These are phyloP conservation scores for Cryomyces antarcticus DNA, from an alignment of 495 filamentous ascomycete species.

Conservation along the genomic window DNA sequence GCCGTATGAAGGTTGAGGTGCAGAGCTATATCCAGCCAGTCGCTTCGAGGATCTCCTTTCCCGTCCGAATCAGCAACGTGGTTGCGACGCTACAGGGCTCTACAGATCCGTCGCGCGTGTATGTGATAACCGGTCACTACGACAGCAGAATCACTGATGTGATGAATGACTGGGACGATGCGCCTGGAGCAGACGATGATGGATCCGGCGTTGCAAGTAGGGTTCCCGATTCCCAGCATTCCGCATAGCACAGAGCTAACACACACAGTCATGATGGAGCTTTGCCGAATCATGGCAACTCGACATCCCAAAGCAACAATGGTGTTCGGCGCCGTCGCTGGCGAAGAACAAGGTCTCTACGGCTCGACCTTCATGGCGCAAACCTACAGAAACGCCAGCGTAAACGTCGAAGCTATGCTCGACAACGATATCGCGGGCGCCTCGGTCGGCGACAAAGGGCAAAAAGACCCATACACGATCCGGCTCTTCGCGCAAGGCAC, in stretches of 20 bases:
- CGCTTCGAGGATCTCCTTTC: constrained; percentile 22
- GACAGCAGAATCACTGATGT: constrained; percentile 27
- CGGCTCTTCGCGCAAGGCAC: constrained; percentile 28
- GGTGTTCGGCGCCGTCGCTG: constrained; percentile 30
- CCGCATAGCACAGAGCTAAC: neutral
- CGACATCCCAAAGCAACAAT: constrained; percentile 26
- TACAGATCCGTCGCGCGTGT: constrained; percentile 23
- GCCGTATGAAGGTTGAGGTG: constrained; percentile 23
- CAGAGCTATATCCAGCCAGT: constrained; percentile 25
- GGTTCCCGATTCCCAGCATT: neutral
- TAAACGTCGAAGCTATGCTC: constrained; percentile 30
- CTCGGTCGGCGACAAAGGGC: constrained; percentile 21
- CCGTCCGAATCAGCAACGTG: constrained; percentile 28
- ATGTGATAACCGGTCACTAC: constrained; percentile 33
- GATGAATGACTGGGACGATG: constrained; percentile 26
- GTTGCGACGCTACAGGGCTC: constrained; percentile 29
- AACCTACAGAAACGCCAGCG: constrained; percentile 22
- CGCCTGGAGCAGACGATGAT: constrained; percentile 34
- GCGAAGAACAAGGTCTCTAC: constrained; percentile 32
- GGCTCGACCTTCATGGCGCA: constrained; percentile 27
- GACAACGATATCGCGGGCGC: constrained; percentile 33
- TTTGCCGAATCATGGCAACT: constrained; percentile 26
- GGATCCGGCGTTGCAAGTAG: constrained; percentile 18
- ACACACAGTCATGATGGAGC: constrained; percentile 23
- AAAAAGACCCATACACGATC: constrained; percentile 23